Conservation (phyloP, 371 early-diverging fungal species). For the Basidiobolus heterosporus region DNA sequence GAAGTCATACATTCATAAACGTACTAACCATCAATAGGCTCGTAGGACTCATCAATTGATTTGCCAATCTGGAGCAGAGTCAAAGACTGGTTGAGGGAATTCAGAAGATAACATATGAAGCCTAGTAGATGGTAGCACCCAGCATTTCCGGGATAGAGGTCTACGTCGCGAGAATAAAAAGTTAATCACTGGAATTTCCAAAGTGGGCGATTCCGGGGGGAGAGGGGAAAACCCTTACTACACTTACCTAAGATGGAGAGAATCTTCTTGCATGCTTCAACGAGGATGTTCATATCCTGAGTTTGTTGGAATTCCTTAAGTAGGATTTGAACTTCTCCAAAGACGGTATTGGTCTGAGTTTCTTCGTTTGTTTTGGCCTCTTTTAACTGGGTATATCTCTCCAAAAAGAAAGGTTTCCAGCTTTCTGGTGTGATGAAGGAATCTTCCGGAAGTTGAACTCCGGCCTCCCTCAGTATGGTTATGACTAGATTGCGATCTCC, state of each 20-base stretch:
- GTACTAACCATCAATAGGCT: slow-evolving; percentile 24
- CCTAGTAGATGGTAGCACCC: slow-evolving; percentile 36
- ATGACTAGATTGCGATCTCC: not conserved
- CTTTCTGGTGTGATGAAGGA: not conserved
- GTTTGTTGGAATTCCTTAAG: not conserved
- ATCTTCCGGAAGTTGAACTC: not conserved
- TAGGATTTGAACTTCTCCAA: not conserved
- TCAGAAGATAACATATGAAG: slow-evolving; percentile 27
- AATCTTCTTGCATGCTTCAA: not conserved
- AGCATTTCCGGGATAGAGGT: slow-evolving; percentile 29
- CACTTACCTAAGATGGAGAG: not conserved
- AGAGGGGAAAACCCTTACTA: not conserved
- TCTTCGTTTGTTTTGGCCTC: not conserved
- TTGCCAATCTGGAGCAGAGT: slow-evolving; percentile 25
- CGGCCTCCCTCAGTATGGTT: not conserved
- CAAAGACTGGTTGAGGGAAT: slow-evolving; percentile 27
- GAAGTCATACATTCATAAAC: not conserved
- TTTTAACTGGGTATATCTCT: not conserved
- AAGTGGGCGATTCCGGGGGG: too few relatives aligned
- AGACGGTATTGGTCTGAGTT: not conserved
- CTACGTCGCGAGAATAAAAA: slow-evolving; percentile 9
- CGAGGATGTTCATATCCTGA: not conserved
- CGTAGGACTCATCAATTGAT: slow-evolving; percentile 26
- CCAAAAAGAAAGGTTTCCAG: not conserved
- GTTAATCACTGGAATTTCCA: too few relatives aligned